Evolutionary conservation across 768 basidiomycete genomes (phyloP), one percentile per base, ranked within the genome.

Genomic region (Psilocybe cubensis): DNA sequence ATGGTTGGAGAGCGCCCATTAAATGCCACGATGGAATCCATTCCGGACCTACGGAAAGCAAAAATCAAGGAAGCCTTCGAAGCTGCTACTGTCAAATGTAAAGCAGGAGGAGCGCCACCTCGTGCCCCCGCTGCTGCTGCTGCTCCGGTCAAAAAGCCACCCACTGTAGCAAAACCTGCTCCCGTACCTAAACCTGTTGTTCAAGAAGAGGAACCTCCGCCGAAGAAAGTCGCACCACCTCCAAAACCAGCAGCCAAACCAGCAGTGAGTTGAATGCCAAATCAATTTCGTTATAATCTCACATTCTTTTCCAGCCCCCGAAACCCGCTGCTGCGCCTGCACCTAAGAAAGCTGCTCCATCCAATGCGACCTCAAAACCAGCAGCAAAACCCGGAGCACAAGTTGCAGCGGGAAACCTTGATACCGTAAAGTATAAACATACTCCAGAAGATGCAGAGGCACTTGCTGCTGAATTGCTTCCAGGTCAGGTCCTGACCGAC

Each of bases 31-130:
- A 82, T 96, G 78, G 96, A 98, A 60, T 78, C 83, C 8, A 76
- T 98, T 55, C 87, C 92, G 17, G 95, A 98, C 65, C 79, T 96
- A 20, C 80, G 94, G 62, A 95, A 93, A 73, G 81, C 79, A 2
- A 99, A 98, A 74, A 93, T 99, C 52, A 96, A 91, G 72, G 97
- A 98, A 68, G 92, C 93, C 1, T 92, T 85, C 63, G 95, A 93
- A 56, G 94, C 90, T 65, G 94, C 94, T 3, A 86, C 86, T n/a
- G 92, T 98, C 38, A 96, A 92, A 71, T 92, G 88, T 66, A 96
- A 92, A 72, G 76, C 80, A 7, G 88, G 89, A 7, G 77, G 76
- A 42, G 73, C n/a, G n/a, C n/a, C 78, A 33, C 80, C 82, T 2
- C 78, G 86, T 24, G 71, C 84, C 3, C 81, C 78, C 35, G 78